Evolutionary conservation across 129 eudicot genomes (phyloP).

Genomic region (Flaveria linearis): DNA sequence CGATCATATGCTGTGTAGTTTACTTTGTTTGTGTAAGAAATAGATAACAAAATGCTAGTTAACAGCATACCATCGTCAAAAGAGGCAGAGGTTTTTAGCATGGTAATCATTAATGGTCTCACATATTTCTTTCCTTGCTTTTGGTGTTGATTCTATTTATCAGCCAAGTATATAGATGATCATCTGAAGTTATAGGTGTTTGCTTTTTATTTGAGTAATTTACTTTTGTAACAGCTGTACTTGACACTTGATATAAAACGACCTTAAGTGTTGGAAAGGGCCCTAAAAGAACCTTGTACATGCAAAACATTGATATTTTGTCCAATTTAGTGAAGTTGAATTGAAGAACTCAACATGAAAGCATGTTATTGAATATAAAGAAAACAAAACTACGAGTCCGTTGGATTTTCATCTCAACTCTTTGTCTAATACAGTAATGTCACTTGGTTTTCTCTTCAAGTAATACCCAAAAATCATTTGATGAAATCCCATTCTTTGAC

Average conservation of each 20-base stretch:
- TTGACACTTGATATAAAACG: neutral
- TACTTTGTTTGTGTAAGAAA: neutral
- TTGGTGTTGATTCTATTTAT: neutral
- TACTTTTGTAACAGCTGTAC: neutral
- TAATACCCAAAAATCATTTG: neutral
- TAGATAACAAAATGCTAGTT: neutral
- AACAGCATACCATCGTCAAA: neutral
- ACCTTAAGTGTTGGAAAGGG: neutral
- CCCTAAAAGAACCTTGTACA: neutral
- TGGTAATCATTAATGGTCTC: neutral
- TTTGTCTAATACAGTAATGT: neutral
- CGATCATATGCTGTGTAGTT: neutral
- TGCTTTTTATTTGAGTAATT: neutral
- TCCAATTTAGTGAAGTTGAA: no score
- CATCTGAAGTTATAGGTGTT: neutral
- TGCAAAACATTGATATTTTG: neutral
- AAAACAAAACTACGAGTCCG: no score
- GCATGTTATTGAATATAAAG: no score
- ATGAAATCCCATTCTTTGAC: neutral
- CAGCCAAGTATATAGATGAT: constrained; percentile 1
- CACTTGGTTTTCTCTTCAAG: neutral
- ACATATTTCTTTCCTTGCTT: neutral
- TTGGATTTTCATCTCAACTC: no score
- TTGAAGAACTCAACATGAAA: no score
- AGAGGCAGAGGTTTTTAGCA: neutral